phyloP scores from a whole-genome alignment of 352 stramenopile species.

The Thalassiosira pacifica region DNA sequence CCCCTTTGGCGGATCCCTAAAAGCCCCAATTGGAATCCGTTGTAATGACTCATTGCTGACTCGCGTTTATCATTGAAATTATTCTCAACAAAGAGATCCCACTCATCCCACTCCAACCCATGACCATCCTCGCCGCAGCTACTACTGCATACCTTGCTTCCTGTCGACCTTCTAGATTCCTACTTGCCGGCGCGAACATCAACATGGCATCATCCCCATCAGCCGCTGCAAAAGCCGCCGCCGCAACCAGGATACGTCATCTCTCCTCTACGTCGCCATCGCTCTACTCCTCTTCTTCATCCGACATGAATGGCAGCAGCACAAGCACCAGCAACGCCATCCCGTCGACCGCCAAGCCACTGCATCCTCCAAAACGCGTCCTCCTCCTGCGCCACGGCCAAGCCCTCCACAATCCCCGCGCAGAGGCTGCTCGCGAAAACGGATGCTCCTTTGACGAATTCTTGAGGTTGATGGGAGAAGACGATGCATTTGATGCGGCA shows the following conservation, averaged over 20 bases:
- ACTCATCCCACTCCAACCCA: no score
- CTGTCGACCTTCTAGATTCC: background rate
- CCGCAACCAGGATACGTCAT: background rate
- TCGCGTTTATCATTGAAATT: no score
- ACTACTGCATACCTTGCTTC: background rate
- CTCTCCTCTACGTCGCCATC: no score
- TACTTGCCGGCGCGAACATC: background rate
- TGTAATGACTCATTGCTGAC: no score
- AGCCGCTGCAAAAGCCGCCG: background rate
- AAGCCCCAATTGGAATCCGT: no score
- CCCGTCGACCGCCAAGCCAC: background rate
- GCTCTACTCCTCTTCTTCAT: no score
- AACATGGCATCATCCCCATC: background rate
- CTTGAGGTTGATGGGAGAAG: conserved; percentile 76
- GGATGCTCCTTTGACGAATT: conserved; percentile 84
- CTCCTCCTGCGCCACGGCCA: conserved; percentile 80
- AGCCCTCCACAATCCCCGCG: conserved; percentile 82
- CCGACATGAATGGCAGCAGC: background rate
- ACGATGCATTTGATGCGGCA: conserved; percentile 77
- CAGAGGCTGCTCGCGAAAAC: conserved; percentile 68
- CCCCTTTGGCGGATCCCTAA: no score
- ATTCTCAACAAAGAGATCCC: no score
- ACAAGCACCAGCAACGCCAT: background rate
- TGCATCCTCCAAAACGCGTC: conserved; percentile 59
- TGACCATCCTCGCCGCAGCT: background rate